These are phyloP conservation scores for Nothopassalora personata DNA, from an alignment of 2,329 filamentous ascomycete species.

Conservation along the genomic window DNA sequence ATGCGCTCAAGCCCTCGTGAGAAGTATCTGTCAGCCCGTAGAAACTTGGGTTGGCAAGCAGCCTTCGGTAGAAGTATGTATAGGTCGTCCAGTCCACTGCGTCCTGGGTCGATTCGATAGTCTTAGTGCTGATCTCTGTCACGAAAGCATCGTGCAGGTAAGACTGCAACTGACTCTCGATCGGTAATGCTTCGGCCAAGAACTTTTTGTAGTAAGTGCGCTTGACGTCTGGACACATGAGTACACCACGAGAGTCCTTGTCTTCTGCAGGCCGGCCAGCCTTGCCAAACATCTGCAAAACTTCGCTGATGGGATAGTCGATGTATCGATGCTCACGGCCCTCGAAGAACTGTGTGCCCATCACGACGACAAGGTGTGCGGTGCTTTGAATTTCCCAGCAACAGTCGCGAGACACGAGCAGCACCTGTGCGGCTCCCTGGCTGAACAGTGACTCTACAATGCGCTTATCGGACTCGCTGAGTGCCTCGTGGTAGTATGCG, in stretches of 20 bases:
- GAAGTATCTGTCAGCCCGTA: slow-evolving; percentile 85
- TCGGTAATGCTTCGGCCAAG: slow-evolving; percentile 87
- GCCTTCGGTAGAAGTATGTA: slow-evolving; percentile 93
- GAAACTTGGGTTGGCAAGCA: slow-evolving; percentile 93
- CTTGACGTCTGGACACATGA: slow-evolving; percentile 93
- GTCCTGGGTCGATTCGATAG: slow-evolving; percentile 90
- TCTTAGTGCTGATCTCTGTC: slow-evolving; percentile 92
- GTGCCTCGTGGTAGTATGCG: slow-evolving; percentile 93
- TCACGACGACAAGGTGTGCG: slow-evolving; percentile 87
- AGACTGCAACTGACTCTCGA: slow-evolving; percentile 87
- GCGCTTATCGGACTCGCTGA: slow-evolving; percentile 81
- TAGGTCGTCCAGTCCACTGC: slow-evolving; percentile 98
- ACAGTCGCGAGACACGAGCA: slow-evolving; percentile 77
- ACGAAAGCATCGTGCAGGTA: slow-evolving; percentile 96
- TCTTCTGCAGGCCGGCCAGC: slow-evolving; percentile 74
- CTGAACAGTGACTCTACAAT: slow-evolving; percentile 91
- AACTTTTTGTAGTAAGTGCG: slow-evolving; percentile 99
- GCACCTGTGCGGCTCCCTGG: slow-evolving; percentile 81
- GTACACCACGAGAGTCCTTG: slow-evolving; percentile 78
- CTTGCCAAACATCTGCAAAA: slow-evolving; percentile 97
- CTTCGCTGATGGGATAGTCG: slow-evolving; percentile 89
- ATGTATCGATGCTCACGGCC: slow-evolving; percentile 95
- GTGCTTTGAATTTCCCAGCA: slow-evolving; percentile 91
- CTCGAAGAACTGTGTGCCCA: slow-evolving; percentile 97
- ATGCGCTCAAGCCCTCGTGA: slow-evolving; percentile 87